Percentiles rank a stretch among this genome's conserved stretches.
Evolutionary conservation across 495 filamentous ascomycete genomes (phyloP).

Genomic region (Talaromyces nanjingensis): DNA sequence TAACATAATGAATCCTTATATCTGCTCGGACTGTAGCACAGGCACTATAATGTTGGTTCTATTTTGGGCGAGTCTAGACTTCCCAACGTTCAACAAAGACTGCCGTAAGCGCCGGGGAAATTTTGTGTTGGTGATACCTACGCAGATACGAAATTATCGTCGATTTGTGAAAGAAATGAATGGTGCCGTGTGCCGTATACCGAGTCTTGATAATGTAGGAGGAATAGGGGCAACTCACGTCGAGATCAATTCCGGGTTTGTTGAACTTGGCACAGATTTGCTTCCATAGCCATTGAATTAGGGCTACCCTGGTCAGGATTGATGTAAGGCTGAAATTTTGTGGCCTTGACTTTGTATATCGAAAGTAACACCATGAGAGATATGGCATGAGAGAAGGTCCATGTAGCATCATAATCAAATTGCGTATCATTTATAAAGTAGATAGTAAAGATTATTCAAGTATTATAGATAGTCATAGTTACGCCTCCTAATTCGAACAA

Average conservation of each 20-base stretch:
- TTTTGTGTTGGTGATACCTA: not conserved
- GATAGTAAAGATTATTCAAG: not conserved
- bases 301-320: not conserved
- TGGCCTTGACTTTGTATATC: not conserved
- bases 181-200: not conserved
- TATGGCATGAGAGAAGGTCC: not conserved
- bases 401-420: not conserved
- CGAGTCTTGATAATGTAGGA: not conserved
- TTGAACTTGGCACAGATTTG: not conserved
- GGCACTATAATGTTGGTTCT: not conserved
- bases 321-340: not conserved
- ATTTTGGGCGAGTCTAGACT: not conserved
- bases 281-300: not conserved
- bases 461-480: not conserved
- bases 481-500: not conserved
- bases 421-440: not conserved
- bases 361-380: not conserved
- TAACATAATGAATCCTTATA: not conserved
- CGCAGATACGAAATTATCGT: not conserved
- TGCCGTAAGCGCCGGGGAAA: not conserved
- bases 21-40: not conserved
- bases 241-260: not conserved
- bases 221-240: not conserved
- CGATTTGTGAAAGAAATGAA: not conserved
- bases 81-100: not conserved